Base-by-base conservation (phyloP, 73 alveolate genomes). In the Paramecium primaurelia region DNA sequence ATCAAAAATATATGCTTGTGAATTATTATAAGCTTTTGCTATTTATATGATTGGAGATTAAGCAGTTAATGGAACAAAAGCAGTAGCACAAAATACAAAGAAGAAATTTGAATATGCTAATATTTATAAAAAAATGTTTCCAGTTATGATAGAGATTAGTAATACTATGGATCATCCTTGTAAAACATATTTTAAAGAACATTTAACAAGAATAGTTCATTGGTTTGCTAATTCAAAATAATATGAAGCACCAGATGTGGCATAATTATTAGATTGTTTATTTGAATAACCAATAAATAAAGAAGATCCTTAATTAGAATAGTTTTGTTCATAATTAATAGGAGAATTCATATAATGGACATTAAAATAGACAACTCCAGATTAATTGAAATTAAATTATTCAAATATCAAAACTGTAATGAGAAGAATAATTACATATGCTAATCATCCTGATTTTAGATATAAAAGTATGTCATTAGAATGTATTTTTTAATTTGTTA, bases 211-310 rank as follows among this genome's bases (percentile, higher is more conserved):
- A 20, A 89, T 89, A 14, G 71, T 85, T 26, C 97, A 98, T 87
- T 98, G 99, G 99, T 97, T 98, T 94, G 98, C 99, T 12, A 95
- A 94, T 69, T 93, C 98, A 0, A 97, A 94, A 60, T 93, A 92
- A 69, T 96, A 95, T 95, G 99, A 97, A 36, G 94, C 95, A 8
- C 97, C 97, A 58, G 99, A 98, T 77, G 98, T 98, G 6, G 95
- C 96, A 71, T 86, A 95, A 64, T 84, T 98, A 86, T 92, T 98
- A 49, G 99, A 97, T 89, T 96, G 98, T 28, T 90, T 97, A 40
- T 92, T 96, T 58, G 99, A 97, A 80, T 96, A 95, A 32, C 95
- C 99, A 58, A 95, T 95, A 68, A 96, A 18, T 18, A 54, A 95
- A 80, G 96, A 95, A 84, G 97, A 97, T 90, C 84, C 95, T 58